A percentile compares a stretch with the other conserved stretches of the same genome.
Conservation (phyloP, 345 rosid genomes). For the Diplotaxis tenuifolia region DNA sequence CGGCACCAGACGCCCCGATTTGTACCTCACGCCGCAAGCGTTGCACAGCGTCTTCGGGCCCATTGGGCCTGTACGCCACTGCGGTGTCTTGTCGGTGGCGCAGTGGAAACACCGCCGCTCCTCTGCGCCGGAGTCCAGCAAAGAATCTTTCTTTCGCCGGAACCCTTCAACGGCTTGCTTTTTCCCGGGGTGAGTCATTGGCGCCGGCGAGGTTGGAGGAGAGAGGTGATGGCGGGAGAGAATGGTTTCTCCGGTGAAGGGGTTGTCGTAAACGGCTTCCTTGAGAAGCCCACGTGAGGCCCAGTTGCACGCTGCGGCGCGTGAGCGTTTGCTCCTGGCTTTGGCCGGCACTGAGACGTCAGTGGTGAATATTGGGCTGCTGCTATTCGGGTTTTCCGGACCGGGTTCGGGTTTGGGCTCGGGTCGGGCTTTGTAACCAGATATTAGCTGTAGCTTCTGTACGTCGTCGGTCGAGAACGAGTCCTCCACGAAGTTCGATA, state of each 20-base stretch:
- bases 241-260: slow-evolving; percentile 68
- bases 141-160: slow-evolving; percentile 40
- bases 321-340: slow-evolving; percentile 94
- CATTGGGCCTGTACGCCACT: slow-evolving; percentile 43
- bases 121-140: slow-evolving; percentile 36
- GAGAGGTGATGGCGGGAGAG: slow-evolving; percentile 39
- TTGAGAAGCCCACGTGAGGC: slow-evolving; percentile 70
- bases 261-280: slow-evolving; percentile 49
- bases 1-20: slow-evolving; percentile 39
- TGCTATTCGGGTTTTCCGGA: slow-evolving; percentile 19
- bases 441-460: slow-evolving; percentile 74
- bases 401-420: slow-evolving; percentile 47
- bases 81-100: slow-evolving; percentile 39
- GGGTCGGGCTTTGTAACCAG: slow-evolving; percentile 64
- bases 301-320: slow-evolving; percentile 81
- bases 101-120: slow-evolving; percentile 38
- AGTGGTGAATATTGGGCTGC: slow-evolving; percentile 34
- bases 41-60: slow-evolving; percentile 62
- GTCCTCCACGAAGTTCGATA: slow-evolving; percentile 90
- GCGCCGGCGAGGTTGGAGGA: slow-evolving; percentile 33
- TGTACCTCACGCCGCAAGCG: slow-evolving; percentile 60
- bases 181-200: slow-evolving; percentile 4
- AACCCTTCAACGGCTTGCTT: slow-evolving; percentile 16
- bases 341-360: slow-evolving; percentile 84
- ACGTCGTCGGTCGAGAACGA: slow-evolving; percentile 90